Evolutionary conservation across 2,329 filamentous ascomycete species (phyloP), one percentile per base, ranked within the genome.

Genomic region (Colletotrichum gloeosporioides): DNA sequence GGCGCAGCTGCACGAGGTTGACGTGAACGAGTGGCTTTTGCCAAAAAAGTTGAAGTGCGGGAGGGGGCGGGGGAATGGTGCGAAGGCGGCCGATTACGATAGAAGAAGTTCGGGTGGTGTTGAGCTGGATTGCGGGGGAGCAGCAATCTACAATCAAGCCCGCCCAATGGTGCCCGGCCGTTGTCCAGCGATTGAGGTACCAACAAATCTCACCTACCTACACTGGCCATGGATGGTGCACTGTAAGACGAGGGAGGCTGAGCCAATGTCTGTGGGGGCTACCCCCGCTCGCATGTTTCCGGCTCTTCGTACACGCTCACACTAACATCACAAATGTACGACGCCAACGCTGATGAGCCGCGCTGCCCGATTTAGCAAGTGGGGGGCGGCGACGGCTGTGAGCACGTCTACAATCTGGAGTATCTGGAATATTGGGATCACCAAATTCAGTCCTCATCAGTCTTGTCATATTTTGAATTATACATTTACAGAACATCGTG

Each of bases 101-200:
- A 25, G 70, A 76, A 76, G 57, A 63, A 15, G 22, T 68, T 15
- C 44, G 64, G 36, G 32, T 61, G 70, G 31, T 69, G 70, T 69
- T 73, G 49, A 76, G 57, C 64, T 69, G 27, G 69, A 65, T 69
- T 76, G 73, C 73, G 73, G 73, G 73, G 73, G 69, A 64, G 59
- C 59, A 71, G 36, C 62, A 59, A 73, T 71, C 64, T 15, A 36
- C 64, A 57, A n/a, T 49, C 44, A 67, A 27, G 16, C 31, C 53
- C n/a, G 29, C 22, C 22, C 31, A 69, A 57, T 36, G 25, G 39
- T 59, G 29, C 27, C 68, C 69, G 57, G 62, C 29, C 39, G 49
- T 34, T 29, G 66, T 36, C 66, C 39, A 39, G 39, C 39, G 55
- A 57, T 57, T 61, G 32, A 49, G 44, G 44, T 18, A 63, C 49